phyloP scores from a whole-genome alignment of 345 rosid genomes.

The Syzygium oleosum region DNA sequence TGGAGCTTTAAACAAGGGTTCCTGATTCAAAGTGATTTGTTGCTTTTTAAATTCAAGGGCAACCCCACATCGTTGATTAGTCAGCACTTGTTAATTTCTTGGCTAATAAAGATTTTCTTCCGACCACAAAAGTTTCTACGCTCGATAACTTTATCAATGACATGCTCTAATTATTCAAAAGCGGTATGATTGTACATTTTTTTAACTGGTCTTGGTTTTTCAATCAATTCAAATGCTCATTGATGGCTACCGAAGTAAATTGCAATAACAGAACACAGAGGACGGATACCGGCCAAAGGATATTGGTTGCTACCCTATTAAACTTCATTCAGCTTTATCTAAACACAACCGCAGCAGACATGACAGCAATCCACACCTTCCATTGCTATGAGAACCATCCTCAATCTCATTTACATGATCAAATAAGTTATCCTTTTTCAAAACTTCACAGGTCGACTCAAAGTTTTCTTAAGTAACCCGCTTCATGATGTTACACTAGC shows the following conservation, averaged over 20 bases:
- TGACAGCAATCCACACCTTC: neutral
- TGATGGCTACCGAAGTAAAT: neutral
- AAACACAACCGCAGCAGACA: neutral
- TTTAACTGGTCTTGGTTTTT: neutral
- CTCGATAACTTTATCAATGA: neutral
- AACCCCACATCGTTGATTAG: neutral
- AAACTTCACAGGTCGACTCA: neutral
- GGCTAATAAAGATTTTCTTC: neutral
- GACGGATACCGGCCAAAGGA: neutral
- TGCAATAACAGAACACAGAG: neutral
- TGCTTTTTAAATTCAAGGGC: neutral
- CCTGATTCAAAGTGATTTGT: neutral
- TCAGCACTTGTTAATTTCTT: neutral
- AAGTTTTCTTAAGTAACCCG: neutral
- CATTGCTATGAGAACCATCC: neutral
- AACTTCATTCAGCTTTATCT: neutral
- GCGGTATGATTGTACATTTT: neutral
- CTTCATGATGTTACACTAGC: neutral
- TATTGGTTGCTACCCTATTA: neutral
- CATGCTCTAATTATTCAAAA: neutral
- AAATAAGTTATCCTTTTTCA: neutral
- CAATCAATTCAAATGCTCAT: neutral
- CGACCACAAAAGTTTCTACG: neutral
- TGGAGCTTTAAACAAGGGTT: neutral
- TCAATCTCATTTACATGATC: neutral